These are phyloP conservation scores for Aquilaria yunnanensis DNA, from an alignment of 345 rosid species.

Conservation along the genomic window DNA sequence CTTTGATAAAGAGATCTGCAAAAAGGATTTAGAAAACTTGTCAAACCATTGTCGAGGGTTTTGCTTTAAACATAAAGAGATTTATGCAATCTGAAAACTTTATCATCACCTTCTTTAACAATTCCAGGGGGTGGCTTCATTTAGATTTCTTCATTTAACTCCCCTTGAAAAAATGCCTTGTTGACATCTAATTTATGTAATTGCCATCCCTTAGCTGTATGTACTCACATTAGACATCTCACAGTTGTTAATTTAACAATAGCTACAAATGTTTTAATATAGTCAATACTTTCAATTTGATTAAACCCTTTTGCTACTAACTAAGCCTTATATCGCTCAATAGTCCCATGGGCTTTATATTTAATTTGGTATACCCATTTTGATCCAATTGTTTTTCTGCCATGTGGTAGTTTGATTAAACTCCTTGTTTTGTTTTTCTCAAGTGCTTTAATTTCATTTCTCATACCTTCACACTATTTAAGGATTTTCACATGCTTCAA, in stretches of 20 bases:
- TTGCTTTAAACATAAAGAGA: not conserved
- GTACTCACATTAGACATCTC: too few species aligned
- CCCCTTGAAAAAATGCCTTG: too few species aligned
- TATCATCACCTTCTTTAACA: not conserved
- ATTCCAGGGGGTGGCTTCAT: not conserved
- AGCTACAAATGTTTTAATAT: not conserved
- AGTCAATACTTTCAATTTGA: not conserved
- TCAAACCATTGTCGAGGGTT: not conserved
- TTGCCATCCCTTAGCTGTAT: too few species aligned
- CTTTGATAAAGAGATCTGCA: not conserved
- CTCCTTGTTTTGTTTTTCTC: not conserved
- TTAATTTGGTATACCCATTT: not conserved
- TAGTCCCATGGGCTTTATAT: not conserved
- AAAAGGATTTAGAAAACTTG: not conserved
- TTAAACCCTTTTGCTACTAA: not conserved
- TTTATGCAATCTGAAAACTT: not conserved
- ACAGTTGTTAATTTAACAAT: too few species aligned
- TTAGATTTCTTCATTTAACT: not conserved
- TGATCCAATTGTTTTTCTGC: not conserved
- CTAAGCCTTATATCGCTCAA: not conserved
- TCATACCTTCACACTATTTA: not conserved
- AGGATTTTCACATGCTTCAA: not conserved
- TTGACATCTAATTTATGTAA: too few species aligned
- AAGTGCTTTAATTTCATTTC: not conserved
- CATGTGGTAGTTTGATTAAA: not conserved